These are phyloP conservation scores for Crithidia brevicula DNA, from an alignment of 208 protist species.

Conservation along the genomic window DNA sequence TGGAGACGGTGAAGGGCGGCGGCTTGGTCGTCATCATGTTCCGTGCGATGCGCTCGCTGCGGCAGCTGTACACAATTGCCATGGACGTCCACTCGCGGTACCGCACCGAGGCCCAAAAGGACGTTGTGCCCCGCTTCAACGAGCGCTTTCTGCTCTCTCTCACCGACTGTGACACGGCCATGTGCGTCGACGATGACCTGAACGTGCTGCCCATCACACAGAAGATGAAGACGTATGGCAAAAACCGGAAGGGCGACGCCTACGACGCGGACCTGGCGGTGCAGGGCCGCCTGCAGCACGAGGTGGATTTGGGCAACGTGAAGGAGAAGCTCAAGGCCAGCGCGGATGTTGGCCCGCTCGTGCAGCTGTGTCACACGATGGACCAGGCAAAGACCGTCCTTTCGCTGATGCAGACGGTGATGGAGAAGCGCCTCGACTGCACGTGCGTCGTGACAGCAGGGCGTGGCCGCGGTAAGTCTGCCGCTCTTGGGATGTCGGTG, in stretches of 20 bases:
- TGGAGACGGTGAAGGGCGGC: conserved; percentile 99
- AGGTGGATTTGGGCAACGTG: conserved; percentile 76
- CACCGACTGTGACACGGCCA: conserved; percentile 91
- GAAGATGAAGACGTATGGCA: conserved; percentile 70
- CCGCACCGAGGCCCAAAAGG: conserved; percentile 82
- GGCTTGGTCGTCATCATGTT: conserved; percentile 99
- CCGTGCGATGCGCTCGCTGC: conserved; percentile 95
- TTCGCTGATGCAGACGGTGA: conserved; percentile 97
- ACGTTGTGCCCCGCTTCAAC: conserved; percentile 98
- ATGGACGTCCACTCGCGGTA: conserved; percentile 99
- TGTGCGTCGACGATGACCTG: conserved; percentile 99
- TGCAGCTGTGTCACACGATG: conserved; percentile 93
- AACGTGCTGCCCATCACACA: conserved; percentile 98
- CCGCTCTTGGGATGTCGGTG: conserved; percentile 95
- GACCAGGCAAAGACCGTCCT: conserved; percentile 98
- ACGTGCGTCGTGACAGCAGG: conserved; percentile 97
- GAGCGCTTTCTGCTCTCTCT: conserved; percentile 99
- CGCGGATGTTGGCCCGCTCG: conserved; percentile 90
- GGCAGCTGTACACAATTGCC: conserved; percentile 98
- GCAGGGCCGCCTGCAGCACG: conserved; percentile 81
- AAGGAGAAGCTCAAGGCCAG: conserved; percentile 85
- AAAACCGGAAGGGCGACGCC: conserved; percentile 31
- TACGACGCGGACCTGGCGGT: conserved; percentile 76
- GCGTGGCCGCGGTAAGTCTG: conserved; percentile 98
- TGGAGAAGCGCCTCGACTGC: conserved; percentile 96